Percentiles rank a stretch among this genome's conserved stretches.
Evolutionary conservation across 2,329 filamentous ascomycete species (phyloP).

Genomic region (Exserohilum turcica): DNA sequence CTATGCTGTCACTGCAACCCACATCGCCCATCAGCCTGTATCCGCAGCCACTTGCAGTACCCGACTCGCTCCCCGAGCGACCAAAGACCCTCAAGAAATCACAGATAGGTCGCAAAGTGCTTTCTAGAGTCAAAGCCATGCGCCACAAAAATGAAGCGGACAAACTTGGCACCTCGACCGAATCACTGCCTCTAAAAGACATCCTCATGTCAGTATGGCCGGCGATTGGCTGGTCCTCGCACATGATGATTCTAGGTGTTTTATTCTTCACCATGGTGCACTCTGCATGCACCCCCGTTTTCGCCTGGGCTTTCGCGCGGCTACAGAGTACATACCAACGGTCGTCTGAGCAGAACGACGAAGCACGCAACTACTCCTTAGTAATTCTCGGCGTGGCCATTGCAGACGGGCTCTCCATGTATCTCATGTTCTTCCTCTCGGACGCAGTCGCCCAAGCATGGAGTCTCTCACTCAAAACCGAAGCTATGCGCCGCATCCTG

Average conservation of each 20-base stretch:
- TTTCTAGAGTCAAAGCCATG: neutral
- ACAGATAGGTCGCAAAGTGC: conserved; percentile 3
- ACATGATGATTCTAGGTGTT: conserved; percentile 63
- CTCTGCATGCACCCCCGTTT: conserved; percentile 71
- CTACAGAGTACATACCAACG: conserved; percentile 73
- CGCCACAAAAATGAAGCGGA: neutral
- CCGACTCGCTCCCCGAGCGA: neutral
- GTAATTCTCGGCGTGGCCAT: conserved; percentile 70
- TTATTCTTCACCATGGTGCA: conserved; percentile 67
- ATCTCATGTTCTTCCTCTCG: conserved; percentile 70
- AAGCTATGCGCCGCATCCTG: conserved; percentile 72
- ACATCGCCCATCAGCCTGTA: conserved; percentile 4
- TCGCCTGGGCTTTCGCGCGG: conserved; percentile 76
- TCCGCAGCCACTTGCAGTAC: conserved; percentile 10
- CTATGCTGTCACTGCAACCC: conserved; percentile 10
- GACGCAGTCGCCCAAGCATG: conserved; percentile 75
- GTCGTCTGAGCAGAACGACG: conserved; percentile 53
- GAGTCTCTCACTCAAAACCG: conserved; percentile 72
- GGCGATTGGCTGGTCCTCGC: conserved; percentile 58
- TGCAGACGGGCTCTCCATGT: conserved; percentile 68
- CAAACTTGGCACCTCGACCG: neutral
- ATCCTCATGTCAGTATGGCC: conserved; percentile 76
- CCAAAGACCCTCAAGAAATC: neutral
- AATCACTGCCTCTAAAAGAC: conserved; percentile 49
- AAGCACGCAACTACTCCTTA: conserved; percentile 70